phyloP scores from a whole-genome alignment of 805 yeast species.

The Cyberlindnera mississippiensis region DNA sequence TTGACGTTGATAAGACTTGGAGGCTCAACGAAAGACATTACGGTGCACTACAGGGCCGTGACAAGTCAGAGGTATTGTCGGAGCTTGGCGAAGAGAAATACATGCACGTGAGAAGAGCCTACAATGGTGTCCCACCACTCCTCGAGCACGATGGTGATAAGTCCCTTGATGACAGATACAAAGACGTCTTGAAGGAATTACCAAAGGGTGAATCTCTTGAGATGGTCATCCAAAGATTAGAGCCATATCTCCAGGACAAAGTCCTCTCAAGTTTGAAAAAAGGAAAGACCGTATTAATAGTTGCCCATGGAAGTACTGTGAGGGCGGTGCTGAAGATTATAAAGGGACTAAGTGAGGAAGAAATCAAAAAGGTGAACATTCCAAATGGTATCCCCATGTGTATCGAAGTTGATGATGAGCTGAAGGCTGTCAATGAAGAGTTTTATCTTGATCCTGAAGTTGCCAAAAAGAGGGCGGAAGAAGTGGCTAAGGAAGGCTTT shows the following conservation, averaged over 20 bases:
- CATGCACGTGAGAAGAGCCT: slow-evolving; percentile 78
- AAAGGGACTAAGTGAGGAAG: slow-evolving; percentile 60
- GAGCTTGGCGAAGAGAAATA: slow-evolving; percentile 69
- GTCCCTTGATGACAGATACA: slow-evolving; percentile 33
- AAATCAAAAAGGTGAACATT: slow-evolving; percentile 69
- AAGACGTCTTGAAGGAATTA: slow-evolving; percentile 37
- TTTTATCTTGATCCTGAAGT: slow-evolving; percentile 77
- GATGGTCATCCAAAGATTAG: slow-evolving; percentile 65
- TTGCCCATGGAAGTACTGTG: slow-evolving; percentile 81
- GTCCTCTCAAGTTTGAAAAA: slow-evolving; percentile 47
- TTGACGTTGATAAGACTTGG: slow-evolving; percentile 65
- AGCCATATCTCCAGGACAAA: slow-evolving; percentile 52
- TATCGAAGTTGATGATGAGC: slow-evolving; percentile 52
- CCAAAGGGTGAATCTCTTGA: slow-evolving; percentile 73
- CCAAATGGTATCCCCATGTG: slow-evolving; percentile 84
- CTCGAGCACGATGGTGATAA: slow-evolving; percentile 37
- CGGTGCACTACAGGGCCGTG: slow-evolving; percentile 76
- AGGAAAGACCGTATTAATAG: slow-evolving; percentile 58
- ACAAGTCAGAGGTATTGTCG: slow-evolving; percentile 61
- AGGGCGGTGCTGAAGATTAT: slow-evolving; percentile 70
- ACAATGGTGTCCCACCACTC: slow-evolving; percentile 64
- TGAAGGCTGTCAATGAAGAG: slow-evolving; percentile 48
- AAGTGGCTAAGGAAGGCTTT: slow-evolving; percentile 74
- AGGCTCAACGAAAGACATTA: slow-evolving; percentile 82
- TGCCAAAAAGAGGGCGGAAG: slow-evolving; percentile 74